Base-by-base conservation (phyloP, 108 stramenopile genomes). In the Cyclotella baltica region DNA sequence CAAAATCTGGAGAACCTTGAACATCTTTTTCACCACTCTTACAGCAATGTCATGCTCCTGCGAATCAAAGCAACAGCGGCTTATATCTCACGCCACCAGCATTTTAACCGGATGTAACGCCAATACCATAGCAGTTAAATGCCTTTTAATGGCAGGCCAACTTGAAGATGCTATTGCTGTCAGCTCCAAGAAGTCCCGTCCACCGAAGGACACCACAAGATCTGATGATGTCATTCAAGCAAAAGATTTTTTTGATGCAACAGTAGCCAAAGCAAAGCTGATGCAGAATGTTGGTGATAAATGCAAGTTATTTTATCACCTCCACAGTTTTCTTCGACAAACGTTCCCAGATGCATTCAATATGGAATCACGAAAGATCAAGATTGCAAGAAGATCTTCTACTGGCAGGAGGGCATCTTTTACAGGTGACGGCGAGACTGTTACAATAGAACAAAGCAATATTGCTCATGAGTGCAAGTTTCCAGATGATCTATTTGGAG, bases 401-500 rank as follows among this genome's bases (percentile, higher is more conserved):
- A 59, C 34, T 11, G 70, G 6, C 52, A 19, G 53, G 40, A 78
- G 47, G 62, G 55, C 46, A 13, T 67, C 65, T 35, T 67, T 59
- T 61, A 23, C 57, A 25, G 71, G 57, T 47, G 70, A 79, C 23
- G 13, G 23, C 40, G 71, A 66, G 31, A 66, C 70, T 33, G 47
- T 72, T 47, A 48, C 67, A 4, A 52, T 80, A 16, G 68, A 72
- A 51, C 71, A 80, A 58, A 80, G 78, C 56, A 53, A 59, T 19
- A 25, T 80, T 30, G 78, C 78, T 22, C 78, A 80, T 46, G 66
- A 73, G 48, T 52, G 47, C 31, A 38, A 48, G 43, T 80, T 80
- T 43, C 78, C 78, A 0, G 65, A 73, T 61, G 78, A 80, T 2
- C 56, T 80, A 10, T 80, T 80, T 62, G 56, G 68, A 15, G 76